Evolutionary conservation across 2,329 filamentous ascomycete genomes (phyloP), one percentile per base, ranked within the genome.

Genomic region (Colletotrichum spaethianum): DNA sequence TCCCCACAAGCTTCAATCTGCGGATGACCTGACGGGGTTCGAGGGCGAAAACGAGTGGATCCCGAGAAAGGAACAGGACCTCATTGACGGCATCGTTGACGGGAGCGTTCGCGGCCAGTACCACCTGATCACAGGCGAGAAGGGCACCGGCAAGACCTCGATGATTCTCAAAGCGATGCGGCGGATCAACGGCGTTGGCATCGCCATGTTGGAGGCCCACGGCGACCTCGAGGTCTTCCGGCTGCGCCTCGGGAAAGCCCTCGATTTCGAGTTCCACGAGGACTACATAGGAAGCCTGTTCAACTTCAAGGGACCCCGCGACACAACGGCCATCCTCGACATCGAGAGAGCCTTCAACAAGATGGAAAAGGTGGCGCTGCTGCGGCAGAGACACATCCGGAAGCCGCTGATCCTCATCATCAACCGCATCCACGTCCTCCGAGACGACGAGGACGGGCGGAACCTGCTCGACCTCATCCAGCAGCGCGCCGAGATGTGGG

Each of bases 311-410:
- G 92, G 92, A 0, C 92, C 92, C 1, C 87, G 92, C 52, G 92
- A 93, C 76, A 92, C 91, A 0, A 92, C 89, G 1, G 90, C 92
- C 7, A 83, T 93, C 26, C 83, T 93, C 11, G 92, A 93, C 78
- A 92, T 93, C 70, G 92, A 93, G 76, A 87, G 92, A 36, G 92
- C 92, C 0, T 92, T 93, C 80, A 93, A 93, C 83, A 93, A 93
- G 77, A 82, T 93, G 31, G 92, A 93, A 77, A 93, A 93, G 77
- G 89, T 93, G 33, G 91, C 91, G 0, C 78, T 93, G 38, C 85
- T 85, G 73, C 86, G 87, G 31, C 82, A 91, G 67, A 79, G 83
- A 40, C 78, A 73, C 60, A 75, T 84, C 16, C 83, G 83, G 4
- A 83, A 86, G 53, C 92, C 92, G 1, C 81, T 93, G 16, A 84